Evolutionary conservation across 2,329 filamentous ascomycete genomes (phyloP).

Genomic region (Elsinoe arachidis): DNA sequence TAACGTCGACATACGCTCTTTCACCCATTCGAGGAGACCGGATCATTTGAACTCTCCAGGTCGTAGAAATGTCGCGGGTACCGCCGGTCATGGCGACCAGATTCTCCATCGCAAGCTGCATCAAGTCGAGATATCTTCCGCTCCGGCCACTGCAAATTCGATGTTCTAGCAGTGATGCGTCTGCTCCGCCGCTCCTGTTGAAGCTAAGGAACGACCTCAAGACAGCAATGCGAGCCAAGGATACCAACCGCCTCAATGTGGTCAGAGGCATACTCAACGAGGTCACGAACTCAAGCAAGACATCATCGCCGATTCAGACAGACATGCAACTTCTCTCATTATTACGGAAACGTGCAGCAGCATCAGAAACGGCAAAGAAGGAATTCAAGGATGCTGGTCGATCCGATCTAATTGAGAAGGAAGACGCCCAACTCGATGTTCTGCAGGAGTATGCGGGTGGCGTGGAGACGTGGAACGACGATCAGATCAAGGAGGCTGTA

Average conservation of each 20-base stretch:
- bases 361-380: constrained; percentile 48
- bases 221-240: constrained; percentile 40
- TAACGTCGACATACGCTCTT: no score
- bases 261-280: constrained; percentile 61
- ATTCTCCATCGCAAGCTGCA: not conserved
- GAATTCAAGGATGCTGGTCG: constrained; percentile 59
- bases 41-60: no score
- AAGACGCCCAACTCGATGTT: constrained; percentile 56
- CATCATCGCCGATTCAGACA: constrained; percentile 56
- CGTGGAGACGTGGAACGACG: constrained; percentile 50
- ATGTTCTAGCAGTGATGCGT: constrained; percentile 18
- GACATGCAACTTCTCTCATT: constrained; percentile 62
- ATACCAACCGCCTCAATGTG: constrained; percentile 54
- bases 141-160: not conserved
- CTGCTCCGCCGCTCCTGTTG: constrained; percentile 34
- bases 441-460: constrained; percentile 56
- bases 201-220: constrained; percentile 41
- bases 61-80: no score
- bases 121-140: not conserved
- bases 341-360: constrained; percentile 54
- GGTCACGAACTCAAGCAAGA: constrained; percentile 69
- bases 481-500: constrained; percentile 50
- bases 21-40: not conserved
- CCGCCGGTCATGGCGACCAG: no score
- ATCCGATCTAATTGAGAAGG: constrained; percentile 61